Evolutionary conservation across 2,329 filamentous ascomycete genomes (phyloP), one percentile per base, ranked within the genome.

Genomic region (Sordariomycetes sp.): DNA sequence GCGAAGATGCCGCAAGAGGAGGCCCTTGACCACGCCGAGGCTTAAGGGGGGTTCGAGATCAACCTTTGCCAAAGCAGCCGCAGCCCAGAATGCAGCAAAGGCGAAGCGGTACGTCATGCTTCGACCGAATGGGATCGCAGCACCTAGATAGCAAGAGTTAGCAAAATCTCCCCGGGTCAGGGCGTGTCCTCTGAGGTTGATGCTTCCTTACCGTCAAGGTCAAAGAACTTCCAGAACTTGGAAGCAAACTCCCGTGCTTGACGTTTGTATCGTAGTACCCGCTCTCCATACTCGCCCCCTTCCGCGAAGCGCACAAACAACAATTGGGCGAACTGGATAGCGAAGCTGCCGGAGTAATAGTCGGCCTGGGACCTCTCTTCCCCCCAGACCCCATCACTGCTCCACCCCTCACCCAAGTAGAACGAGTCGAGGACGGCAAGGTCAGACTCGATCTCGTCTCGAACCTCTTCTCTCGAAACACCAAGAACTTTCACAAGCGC

Each of bases 271-370:
- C 67, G 65, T 76, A 76, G 79, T 48, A 78, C 78, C 25, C 69
- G 67, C 28, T 69, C 60, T 35, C 65, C 66, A 62, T 75, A 79
- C 10, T 59, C 61, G 11, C 66, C 48, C 18, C 76, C 72, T 0
- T 62, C 60, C 0, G 74, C 75, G 60, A 76, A 74, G 8, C 71
- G 72, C 0, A 71, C 67, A 60, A 76, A 80, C 0, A 79, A 64
- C 3, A 80, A 64, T 59, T 79, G 77, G 1, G 70, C 72, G 35
- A 79, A 80, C 58, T 80, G 78, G 11, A 80, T 78, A 0, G 78
- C 78, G 58, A 80, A 80, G 53, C 77, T 80, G 0, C 77, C 77
- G 1, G 77, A 79, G 58, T 80, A 80, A 62, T 80, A 79, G 56
- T 80, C 78, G 0, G 72, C 76, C 54, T 80, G 77, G n/a, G n/a